phyloP scores from a whole-genome alignment of 2,329 filamentous ascomycete genomes.

The Stagonosporopsis cucurbitacearum region DNA sequence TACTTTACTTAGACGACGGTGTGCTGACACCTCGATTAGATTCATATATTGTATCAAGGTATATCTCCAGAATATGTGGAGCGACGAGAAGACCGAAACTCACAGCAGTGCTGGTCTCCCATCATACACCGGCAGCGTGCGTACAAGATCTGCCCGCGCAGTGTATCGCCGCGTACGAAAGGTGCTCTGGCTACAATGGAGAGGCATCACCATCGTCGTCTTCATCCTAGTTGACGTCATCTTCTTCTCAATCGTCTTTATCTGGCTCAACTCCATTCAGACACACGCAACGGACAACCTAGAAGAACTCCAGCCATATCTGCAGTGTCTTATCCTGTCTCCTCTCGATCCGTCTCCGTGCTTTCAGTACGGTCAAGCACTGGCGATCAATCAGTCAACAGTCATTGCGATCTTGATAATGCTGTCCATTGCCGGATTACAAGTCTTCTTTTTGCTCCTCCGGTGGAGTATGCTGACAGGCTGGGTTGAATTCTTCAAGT shows the following conservation, averaged over 20 bases:
- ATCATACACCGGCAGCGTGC: slow-evolving; percentile 71
- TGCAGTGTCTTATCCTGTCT: slow-evolving; percentile 69
- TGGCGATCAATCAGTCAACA: slow-evolving; percentile 78
- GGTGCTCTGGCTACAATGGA: slow-evolving; percentile 91
- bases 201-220: slow-evolving; percentile 86
- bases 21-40: slow-evolving; percentile 33
- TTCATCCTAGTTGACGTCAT: slow-evolving; percentile 91
- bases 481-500: slow-evolving; percentile 72
- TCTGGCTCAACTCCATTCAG: slow-evolving; percentile 74
- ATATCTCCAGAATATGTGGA: slow-evolving; percentile 79
- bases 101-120: slow-evolving; percentile 71
- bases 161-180: slow-evolving; percentile 86
- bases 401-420: slow-evolving; percentile 83
- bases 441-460: slow-evolving; percentile 81
- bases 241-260: slow-evolving; percentile 91
- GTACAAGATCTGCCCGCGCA: slow-evolving; percentile 81
- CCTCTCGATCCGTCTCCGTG: slow-evolving; percentile 71
- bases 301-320: slow-evolving; percentile 67
- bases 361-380: slow-evolving; percentile 61
- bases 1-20: background rate
- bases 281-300: slow-evolving; percentile 62
- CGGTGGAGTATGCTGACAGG: slow-evolving; percentile 84
- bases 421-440: slow-evolving; percentile 81
- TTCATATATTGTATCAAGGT: slow-evolving; percentile 89
- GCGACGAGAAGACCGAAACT: slow-evolving; percentile 72